A percentile compares a stretch with the other conserved stretches of the same genome.
Conservation (phyloP, 345 rosid species). For the Eucalyptus pauciflora region DNA sequence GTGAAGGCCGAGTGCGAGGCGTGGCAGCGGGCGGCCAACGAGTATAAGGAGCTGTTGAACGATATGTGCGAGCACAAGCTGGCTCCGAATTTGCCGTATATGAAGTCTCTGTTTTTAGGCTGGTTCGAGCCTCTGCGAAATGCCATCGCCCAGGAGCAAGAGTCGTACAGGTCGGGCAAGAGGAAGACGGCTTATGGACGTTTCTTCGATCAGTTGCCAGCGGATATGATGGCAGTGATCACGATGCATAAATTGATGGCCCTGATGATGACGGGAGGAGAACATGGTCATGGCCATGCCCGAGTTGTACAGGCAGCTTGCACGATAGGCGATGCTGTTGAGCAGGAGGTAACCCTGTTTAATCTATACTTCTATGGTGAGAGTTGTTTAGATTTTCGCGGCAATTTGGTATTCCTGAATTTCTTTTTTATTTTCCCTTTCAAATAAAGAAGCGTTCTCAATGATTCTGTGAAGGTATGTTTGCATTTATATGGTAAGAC, state of each 20-base stretch:
- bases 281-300: slow-evolving; percentile 33
- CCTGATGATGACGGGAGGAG: slow-evolving; percentile 72
- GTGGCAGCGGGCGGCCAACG: slow-evolving; percentile 83
- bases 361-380: not conserved
- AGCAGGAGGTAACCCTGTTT: slow-evolving; percentile 67
- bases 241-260: slow-evolving; percentile 87
- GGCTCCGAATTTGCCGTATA: slow-evolving; percentile 90
- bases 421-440: not conserved
- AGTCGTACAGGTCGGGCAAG: slow-evolving; percentile 42
- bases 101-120: slow-evolving; percentile 85
- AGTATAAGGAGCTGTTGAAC: slow-evolving; percentile 66
- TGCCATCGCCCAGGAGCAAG: slow-evolving; percentile 65
- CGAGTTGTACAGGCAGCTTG: slow-evolving; percentile 73
- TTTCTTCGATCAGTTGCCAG: slow-evolving; percentile 64
- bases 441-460: not conserved
- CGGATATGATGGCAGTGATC: slow-evolving; percentile 87
- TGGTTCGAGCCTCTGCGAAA: slow-evolving; percentile 93
- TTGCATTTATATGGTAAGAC: not conserved
- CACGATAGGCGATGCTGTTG: slow-evolving; percentile 75
- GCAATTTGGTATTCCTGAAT: not conserved
- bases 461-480: not conserved
- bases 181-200: slow-evolving; percentile 31
- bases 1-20: slow-evolving; percentile 90
- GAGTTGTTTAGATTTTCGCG: not conserved
- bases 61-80: slow-evolving; percentile 93